A percentile compares a stretch with the other conserved stretches of the same genome.
Evolutionary conservation across 73 alveolate species (phyloP).

Genomic region (Symbiodinium pilosum): DNA sequence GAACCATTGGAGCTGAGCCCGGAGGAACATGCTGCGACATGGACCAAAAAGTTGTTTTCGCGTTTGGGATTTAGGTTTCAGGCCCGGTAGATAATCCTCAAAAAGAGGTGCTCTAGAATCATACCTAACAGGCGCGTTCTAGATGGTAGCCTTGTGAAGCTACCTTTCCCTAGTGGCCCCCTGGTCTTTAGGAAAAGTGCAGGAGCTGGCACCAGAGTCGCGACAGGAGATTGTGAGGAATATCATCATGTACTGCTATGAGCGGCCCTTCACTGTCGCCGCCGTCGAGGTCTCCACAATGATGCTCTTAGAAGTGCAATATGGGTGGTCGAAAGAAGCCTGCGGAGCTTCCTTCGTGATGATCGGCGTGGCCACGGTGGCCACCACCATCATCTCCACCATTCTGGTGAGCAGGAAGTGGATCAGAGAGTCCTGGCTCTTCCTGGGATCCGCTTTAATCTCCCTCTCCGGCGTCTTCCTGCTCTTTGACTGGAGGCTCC

Average conservation of each 20-base stretch:
- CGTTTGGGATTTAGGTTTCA: too few species aligned
- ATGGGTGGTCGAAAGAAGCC: constrained; percentile 36
- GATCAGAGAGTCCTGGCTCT: constrained; percentile 5
- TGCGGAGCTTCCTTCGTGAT: neutral
- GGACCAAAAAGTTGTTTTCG: too few species aligned
- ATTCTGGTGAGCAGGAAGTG: neutral
- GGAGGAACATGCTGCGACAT: neutral
- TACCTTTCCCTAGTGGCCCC: neutral
- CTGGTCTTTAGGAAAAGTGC: neutral
- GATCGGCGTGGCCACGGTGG: neutral
- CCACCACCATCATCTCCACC: neutral
- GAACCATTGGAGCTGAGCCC: neutral
- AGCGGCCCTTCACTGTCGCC: constrained; percentile 2
- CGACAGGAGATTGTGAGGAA: neutral
- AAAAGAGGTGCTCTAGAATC: neutral
- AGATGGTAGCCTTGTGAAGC: neutral
- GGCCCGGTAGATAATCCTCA: neutral
- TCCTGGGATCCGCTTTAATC: constrained; percentile 7
- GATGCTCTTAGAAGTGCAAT: constrained; percentile 47
- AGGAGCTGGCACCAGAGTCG: constrained; percentile 9
- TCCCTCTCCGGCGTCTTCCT: constrained; percentile 5
- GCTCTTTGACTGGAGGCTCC: constrained; percentile 2
- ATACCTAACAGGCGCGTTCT: neutral
- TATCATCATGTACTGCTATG: neutral
- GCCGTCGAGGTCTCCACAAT: constrained; percentile 47